These are phyloP conservation scores for Obba rivulosa DNA, from an alignment of 768 basidiomycete species.

Conservation along the genomic window DNA sequence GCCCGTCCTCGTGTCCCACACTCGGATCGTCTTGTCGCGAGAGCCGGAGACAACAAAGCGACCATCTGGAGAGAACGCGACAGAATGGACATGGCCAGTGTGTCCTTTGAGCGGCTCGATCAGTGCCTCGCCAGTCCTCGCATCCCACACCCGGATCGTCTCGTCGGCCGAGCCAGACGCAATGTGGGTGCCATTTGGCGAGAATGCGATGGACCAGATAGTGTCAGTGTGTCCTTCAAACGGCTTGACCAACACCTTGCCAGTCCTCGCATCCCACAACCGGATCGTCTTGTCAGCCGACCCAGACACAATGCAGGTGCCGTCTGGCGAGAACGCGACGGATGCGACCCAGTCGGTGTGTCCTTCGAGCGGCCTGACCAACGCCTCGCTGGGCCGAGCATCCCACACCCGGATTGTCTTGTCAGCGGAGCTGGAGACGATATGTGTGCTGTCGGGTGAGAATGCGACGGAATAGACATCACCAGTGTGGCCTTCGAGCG, in stretches of 20 bases:
- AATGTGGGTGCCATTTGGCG: slow-evolving; percentile 13
- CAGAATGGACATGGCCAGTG: slow-evolving; percentile 25
- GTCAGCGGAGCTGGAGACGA: not conserved
- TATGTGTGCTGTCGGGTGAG: not conserved
- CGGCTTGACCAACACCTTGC: not conserved
- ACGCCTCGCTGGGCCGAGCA: not conserved
- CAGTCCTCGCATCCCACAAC: slow-evolving; percentile 11
- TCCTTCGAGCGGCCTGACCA: not conserved
- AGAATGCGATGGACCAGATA: slow-evolving; percentile 14
- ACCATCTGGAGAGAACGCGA: slow-evolving; percentile 40
- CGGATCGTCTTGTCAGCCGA: slow-evolving; percentile 30
- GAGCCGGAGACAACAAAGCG: slow-evolving; percentile 37
- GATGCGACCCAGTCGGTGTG: slow-evolving; percentile 26
- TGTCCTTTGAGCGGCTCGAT: slow-evolving; percentile 11
- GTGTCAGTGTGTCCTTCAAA: slow-evolving; percentile 15
- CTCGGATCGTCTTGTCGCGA: slow-evolving; percentile 24
- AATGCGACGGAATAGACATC: not conserved
- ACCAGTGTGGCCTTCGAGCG: slow-evolving; percentile 5
- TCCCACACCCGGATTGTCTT: slow-evolving; percentile 1
- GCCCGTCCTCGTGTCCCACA: no score
- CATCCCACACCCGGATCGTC: slow-evolving; percentile 20
- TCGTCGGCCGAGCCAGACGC: slow-evolving; percentile 19
- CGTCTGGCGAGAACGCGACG: slow-evolving; percentile 39
- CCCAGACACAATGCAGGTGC: slow-evolving; percentile 36
- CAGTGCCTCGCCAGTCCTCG: slow-evolving; percentile 8